Conservation (phyloP, 2,329 filamentous ascomycete species). For the Aplosporella prunicola region DNA sequence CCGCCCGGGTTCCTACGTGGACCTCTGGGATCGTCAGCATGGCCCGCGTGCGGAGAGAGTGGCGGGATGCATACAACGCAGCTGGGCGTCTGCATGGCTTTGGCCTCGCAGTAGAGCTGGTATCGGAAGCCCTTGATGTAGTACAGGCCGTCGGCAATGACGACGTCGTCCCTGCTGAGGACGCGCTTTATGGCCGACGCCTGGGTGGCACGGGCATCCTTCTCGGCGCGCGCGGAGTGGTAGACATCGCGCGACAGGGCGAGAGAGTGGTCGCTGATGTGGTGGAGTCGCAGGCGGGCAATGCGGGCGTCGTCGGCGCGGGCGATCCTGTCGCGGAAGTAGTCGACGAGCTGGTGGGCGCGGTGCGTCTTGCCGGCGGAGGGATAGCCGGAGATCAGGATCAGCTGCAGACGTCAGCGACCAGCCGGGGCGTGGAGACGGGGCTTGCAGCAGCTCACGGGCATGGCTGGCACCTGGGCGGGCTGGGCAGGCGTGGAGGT, state of each 20-base stretch:
- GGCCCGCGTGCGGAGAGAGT: not conserved
- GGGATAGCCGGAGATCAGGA: constrained; percentile 54
- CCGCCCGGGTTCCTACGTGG: constrained; percentile 48
- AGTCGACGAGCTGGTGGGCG: constrained; percentile 53
- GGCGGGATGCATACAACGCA: constrained; percentile 51
- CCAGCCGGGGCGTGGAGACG: not conserved
- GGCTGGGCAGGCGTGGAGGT: too few relatives aligned
- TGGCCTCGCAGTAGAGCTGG: constrained; percentile 76
- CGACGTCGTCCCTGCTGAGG: constrained; percentile 62
- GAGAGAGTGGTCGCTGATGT: constrained; percentile 64
- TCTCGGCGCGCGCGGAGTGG: constrained; percentile 68
- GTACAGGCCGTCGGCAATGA: constrained; percentile 71
- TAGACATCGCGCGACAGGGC: constrained; percentile 63
- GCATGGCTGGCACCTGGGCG: constrained; percentile 8
- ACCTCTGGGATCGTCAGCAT: constrained; percentile 37
- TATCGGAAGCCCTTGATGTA: constrained; percentile 90
- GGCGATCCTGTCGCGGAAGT: constrained; percentile 52
- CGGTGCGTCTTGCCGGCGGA: constrained; percentile 55
- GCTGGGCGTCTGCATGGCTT: constrained; percentile 65
- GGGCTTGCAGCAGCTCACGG: constrained; percentile 10
- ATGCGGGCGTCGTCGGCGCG: constrained; percentile 37
- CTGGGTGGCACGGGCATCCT: constrained; percentile 67
- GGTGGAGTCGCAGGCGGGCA: constrained; percentile 54
- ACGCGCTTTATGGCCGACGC: constrained; percentile 72
- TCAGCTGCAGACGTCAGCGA: constrained; percentile 37